Percentiles rank a stretch among this genome's conserved stretches.
Evolutionary conservation across 805 yeast genomes (phyloP).

Genomic region (Wickerhamiella azyma): DNA sequence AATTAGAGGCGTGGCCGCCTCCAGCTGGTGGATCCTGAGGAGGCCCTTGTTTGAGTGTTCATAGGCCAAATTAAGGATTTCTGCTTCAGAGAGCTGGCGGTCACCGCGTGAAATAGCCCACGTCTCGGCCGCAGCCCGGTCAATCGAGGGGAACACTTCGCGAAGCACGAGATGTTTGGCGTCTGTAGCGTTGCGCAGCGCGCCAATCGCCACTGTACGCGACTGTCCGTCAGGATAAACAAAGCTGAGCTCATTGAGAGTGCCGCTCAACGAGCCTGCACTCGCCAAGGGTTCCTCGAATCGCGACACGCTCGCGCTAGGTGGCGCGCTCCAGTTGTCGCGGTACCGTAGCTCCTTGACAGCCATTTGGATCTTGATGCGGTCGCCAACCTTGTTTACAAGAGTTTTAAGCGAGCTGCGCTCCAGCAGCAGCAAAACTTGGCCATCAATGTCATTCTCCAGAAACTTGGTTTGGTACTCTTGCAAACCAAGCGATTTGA

Average conservation of each 20-base stretch:
- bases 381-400: conserved; percentile 72
- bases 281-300: conserved; percentile 2
- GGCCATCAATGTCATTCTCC: conserved; percentile 43
- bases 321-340: background rate
- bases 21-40: conserved; percentile 20
- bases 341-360: conserved; percentile 29
- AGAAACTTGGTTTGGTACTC: conserved; percentile 19
- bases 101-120: conserved; percentile 10
- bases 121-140: conserved; percentile 11
- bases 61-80: conserved; percentile 13
- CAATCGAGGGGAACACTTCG: conserved; percentile 7
- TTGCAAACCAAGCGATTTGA: conserved; percentile 21
- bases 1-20: background rate
- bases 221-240: conserved; percentile 11
- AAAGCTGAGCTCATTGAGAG: background rate
- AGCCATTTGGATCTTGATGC: conserved; percentile 53
- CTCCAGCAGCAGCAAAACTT: conserved; percentile 48
- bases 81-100: conserved; percentile 13
- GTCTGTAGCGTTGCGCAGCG: conserved; percentile 12
- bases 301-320: background rate
- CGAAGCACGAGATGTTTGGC: conserved; percentile 10
- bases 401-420: conserved; percentile 51
- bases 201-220: conserved; percentile 5
- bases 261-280: no score
- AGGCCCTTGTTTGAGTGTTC: conserved; percentile 16